Base-by-base conservation (phyloP, 495 filamentous ascomycete genomes). In the Daldinia grandis region DNA sequence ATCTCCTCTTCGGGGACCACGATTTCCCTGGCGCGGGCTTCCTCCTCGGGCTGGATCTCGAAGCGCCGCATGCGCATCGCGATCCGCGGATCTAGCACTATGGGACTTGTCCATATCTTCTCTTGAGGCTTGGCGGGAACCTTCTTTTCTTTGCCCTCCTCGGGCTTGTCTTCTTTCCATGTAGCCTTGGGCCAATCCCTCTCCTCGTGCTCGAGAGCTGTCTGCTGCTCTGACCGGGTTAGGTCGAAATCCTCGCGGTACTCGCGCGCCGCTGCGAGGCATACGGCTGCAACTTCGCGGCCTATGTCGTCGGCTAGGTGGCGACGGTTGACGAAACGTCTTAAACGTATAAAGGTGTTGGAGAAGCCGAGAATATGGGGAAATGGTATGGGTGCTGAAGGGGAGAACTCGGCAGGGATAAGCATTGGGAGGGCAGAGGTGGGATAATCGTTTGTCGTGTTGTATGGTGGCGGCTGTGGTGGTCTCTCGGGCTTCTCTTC, bases 361-460 rank as follows among this genome's bases (percentile, higher is more conserved):
- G 94, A 80, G 83, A 99, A 96, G 64, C 95, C 95, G 28, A 99
- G 91, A 55, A 98, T 86, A 76, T 98, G 94, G 0, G 95, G 95
- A 78, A 97, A 90, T 40, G 84, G 81, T 47, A 99, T 85, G 7
- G 90, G 85, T n/a, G 84, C 81, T 15, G 90, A 89, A 35, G 93
- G 93, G 6, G 81, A 78, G 73, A 89, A 81, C 59, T 87, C 81
- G 25, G 80, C 69, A 2, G 94, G 94, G 28, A 91, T 80, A 21
- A 83, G 77, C 21, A 84, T 72, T 0, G 93, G 87, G 31, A 91
- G 85, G 35, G 78, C 31, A 37, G 89, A 86, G 61, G 86, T 80
- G 12, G 87, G 66, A 77, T 98, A 98, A 68, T 89, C 88, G 73
- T 82, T 76, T 0, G 89, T 82, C 25, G 87, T 83, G 76, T 96